Conservation (phyloP, 306 rosid species). For the Psophocarpus tetragonolobus region DNA sequence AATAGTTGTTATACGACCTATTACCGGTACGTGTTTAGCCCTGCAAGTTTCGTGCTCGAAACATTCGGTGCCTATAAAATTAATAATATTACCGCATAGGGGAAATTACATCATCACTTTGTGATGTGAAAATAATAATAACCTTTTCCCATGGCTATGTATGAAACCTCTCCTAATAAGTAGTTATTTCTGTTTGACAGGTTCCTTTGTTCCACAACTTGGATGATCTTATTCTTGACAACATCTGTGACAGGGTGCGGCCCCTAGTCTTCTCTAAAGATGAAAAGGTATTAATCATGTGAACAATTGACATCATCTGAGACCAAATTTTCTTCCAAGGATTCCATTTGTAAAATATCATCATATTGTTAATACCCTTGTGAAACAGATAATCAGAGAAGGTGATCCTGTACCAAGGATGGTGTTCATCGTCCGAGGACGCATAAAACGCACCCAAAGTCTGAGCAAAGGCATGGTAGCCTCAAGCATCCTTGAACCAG, state of each 20-base stretch:
- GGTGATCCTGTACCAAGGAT: conserved; percentile 94
- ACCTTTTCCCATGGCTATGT: not conserved
- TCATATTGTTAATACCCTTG: not conserved
- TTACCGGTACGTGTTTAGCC: not conserved
- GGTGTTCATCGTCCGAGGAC: conserved; percentile 83
- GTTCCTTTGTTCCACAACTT: conserved; percentile 91
- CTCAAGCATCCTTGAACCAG: conserved; percentile 76
- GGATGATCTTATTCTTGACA: conserved; percentile 95
- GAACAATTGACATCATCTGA: not conserved
- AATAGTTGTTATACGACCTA: not conserved
- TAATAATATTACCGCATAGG: not conserved
- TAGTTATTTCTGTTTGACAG: conserved; percentile 40
- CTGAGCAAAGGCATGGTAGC: conserved; percentile 95
- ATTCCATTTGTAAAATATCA: not conserved
- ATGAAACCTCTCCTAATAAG: not conserved
- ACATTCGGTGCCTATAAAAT: not conserved
- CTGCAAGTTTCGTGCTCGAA: not conserved
- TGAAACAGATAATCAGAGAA: conserved; percentile 83
- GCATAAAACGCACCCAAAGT: conserved; percentile 67
- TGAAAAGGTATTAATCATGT: conserved; percentile 66
- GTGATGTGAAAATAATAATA: not conserved
- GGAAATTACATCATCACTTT: not conserved
- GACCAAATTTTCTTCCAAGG: not conserved
- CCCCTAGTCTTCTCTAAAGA: conserved; percentile 89
- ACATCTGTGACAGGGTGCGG: conserved; percentile 87